Conservation (phyloP, 176 grass and related monocot genomes). For the Alloteropsis semialata region DNA sequence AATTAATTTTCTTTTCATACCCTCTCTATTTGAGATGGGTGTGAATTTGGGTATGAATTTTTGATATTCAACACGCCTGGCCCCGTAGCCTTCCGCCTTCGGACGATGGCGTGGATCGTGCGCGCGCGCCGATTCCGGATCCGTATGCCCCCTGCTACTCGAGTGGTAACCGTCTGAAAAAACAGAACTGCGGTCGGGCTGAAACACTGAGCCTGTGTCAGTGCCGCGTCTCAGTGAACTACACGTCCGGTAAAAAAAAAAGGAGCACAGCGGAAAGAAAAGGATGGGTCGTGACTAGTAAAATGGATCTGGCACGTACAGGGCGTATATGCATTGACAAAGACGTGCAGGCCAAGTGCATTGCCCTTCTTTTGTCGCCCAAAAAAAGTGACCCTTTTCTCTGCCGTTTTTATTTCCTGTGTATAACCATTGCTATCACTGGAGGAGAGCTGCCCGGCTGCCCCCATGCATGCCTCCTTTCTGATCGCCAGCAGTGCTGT, state of each 20-base stretch:
- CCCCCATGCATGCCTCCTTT: not conserved
- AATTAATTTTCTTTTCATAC: too few species aligned
- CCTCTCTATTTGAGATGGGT: too few species aligned
- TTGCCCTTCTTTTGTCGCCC: not conserved
- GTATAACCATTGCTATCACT: not conserved
- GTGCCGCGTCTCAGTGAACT: not conserved
- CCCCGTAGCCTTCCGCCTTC: too few species aligned
- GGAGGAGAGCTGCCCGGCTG: not conserved
- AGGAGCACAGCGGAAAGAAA: not conserved
- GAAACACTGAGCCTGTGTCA: too few species aligned
- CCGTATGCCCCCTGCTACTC: not conserved
- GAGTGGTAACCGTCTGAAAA: too few species aligned
- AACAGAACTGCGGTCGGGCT: too few species aligned
- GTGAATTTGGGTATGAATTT: too few species aligned
- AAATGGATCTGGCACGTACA: not conserved
- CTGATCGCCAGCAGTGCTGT: not conserved
- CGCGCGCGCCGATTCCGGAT: not conserved
- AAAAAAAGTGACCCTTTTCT: not conserved
- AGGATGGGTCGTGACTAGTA: not conserved
- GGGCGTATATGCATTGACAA: conserved; percentile 2
- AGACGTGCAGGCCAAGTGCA: not conserved
- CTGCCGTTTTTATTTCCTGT: not conserved
- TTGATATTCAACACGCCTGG: too few species aligned
- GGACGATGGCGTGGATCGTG: not conserved
- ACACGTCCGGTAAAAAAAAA: not conserved